Evolutionary conservation across 139 green algal species (phyloP).

Genomic region (Chlamydomonas asymmetrica): DNA sequence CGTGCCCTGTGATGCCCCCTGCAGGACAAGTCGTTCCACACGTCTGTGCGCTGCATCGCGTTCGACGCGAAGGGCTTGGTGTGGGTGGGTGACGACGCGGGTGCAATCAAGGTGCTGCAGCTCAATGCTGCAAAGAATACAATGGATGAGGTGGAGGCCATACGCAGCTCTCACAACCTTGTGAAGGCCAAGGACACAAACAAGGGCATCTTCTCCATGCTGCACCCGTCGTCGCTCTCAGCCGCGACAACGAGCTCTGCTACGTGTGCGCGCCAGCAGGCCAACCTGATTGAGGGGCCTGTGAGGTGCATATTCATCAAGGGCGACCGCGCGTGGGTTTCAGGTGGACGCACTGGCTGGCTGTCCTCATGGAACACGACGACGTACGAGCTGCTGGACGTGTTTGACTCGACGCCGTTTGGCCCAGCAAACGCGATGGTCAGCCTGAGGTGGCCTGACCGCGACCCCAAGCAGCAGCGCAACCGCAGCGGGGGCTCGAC

Average conservation of each 20-base stretch:
- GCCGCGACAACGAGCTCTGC: no score
- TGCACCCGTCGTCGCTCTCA: no score
- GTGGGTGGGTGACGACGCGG: conserved; percentile 44
- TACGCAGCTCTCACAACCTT: no score
- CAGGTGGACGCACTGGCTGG: conserved; percentile 38
- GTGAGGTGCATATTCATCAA: conserved; percentile 41
- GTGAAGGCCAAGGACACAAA: background rate
- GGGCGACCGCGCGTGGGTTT: conserved; percentile 40
- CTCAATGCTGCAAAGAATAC: background rate
- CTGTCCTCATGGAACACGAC: conserved; percentile 44
- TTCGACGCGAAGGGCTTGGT: conserved; percentile 35
- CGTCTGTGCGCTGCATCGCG: conserved; percentile 25
- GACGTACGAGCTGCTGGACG: conserved; percentile 44
- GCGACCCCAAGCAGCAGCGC: no score
- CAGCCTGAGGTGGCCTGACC: conserved; percentile 13
- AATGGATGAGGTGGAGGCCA: conserved; percentile 18
- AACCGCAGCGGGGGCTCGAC: no score
- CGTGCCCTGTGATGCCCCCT: no score
- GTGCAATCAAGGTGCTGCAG: conserved; percentile 30
- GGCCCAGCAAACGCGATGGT: conserved; percentile 38
- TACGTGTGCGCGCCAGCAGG: background rate
- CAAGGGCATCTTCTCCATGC: no score
- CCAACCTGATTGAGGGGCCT: conserved; percentile 18
- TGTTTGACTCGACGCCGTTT: conserved; percentile 28
- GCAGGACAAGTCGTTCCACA: conserved; percentile 36